phyloP scores from a whole-genome alignment of 768 basidiomycete genomes.

The Phlegmacium glaucopus region DNA sequence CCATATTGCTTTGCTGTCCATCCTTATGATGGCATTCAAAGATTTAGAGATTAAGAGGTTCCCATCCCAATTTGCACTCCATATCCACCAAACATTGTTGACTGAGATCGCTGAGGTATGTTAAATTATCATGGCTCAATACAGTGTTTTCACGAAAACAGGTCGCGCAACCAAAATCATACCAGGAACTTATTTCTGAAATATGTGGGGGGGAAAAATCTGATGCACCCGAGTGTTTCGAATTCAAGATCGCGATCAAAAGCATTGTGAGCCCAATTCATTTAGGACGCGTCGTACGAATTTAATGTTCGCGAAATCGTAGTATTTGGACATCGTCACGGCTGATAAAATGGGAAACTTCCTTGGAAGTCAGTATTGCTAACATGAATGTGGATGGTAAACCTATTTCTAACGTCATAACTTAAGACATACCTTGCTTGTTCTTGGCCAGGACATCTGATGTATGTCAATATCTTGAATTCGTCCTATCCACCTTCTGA shows the following conservation, averaged over 20 bases:
- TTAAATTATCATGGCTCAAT: conserved; percentile 9
- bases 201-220: conserved; percentile 44
- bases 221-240: conserved; percentile 37
- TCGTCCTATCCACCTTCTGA: neutral
- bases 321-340: conserved; percentile 48
- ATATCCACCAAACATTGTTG: conserved; percentile 63
- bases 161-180: conserved; percentile 64
- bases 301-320: neutral
- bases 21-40: conserved; percentile 62
- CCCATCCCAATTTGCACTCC: conserved; percentile 55
- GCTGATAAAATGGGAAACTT: conserved; percentile 64
- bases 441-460: conserved; percentile 58
- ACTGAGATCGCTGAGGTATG: conserved; percentile 68
- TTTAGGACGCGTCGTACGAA: neutral
- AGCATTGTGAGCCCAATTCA: conserved; percentile 29
- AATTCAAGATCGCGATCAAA: conserved; percentile 44
- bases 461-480: conserved; percentile 26
- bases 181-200: conserved; percentile 42
- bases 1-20: conserved; percentile 65
- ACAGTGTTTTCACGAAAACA: conserved; percentile 22
- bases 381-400: neutral
- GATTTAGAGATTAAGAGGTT: conserved; percentile 52
- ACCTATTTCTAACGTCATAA: neutral
- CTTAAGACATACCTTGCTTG: conserved; percentile 50
- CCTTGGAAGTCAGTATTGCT: conserved; percentile 48